Evolutionary conservation across 768 basidiomycete genomes (phyloP).

Genomic region (Omphalotus guepiniiformis): DNA sequence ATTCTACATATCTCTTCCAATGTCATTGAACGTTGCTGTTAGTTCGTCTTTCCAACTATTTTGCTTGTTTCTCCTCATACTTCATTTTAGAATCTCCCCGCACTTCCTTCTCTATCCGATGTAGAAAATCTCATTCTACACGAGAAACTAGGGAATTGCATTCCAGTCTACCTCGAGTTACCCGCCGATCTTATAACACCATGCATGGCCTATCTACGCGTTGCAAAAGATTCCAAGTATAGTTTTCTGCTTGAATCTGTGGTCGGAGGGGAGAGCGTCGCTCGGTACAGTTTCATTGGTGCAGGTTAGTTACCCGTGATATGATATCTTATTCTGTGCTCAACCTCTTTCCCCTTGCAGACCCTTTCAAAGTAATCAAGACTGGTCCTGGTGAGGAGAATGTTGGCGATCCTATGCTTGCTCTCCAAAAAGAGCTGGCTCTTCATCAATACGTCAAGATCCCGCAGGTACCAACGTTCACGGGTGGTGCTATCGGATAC

Average conservation of each 20-base stretch:
- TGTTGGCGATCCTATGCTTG: conserved; percentile 82
- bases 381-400: conserved; percentile 82
- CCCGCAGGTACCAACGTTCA: conserved; percentile 90
- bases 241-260: conserved; percentile 95
- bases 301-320: conserved; percentile 54
- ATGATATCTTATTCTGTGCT: background rate
- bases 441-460: conserved; percentile 88
- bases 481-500: conserved; percentile 96
- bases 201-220: conserved; percentile 91
- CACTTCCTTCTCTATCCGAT: conserved; percentile 66
- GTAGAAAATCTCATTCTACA: conserved; percentile 75
- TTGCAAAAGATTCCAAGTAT: conserved; percentile 89
- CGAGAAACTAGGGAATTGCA: conserved; percentile 86
- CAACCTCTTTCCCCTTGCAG: conserved; percentile 33
- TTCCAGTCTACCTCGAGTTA: conserved; percentile 89
- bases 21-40: conserved; percentile 49
- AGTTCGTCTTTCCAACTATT: conserved; percentile 12
- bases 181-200: conserved; percentile 97
- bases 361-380: conserved; percentile 89
- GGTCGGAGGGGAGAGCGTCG: conserved; percentile 83
- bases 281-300: conserved; percentile 94
- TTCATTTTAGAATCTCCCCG: conserved; percentile 52
- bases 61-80: background rate
- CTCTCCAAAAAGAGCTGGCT: conserved; percentile 81
- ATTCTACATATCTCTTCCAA: conserved; percentile 1